These are phyloP conservation scores for Tetrahymena borealis DNA, from an alignment of 73 alveolate species.

Conservation along the genomic window DNA sequence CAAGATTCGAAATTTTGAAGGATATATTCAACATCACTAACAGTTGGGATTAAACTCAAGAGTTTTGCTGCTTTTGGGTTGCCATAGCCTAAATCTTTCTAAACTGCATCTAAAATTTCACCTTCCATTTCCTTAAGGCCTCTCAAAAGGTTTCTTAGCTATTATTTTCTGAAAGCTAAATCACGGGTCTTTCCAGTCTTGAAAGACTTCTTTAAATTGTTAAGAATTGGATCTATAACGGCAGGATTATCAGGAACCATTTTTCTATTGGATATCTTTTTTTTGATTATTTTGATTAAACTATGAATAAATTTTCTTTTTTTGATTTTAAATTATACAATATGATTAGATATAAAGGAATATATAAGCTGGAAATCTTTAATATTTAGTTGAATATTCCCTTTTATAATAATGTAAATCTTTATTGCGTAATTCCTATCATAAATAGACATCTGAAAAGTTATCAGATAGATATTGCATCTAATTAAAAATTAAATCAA, in stretches of 20 bases:
- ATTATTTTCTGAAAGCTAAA: constrained; percentile 47
- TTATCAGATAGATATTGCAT: not conserved
- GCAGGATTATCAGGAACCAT: constrained; percentile 37
- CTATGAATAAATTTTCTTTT: not conserved
- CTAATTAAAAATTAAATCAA: not conserved
- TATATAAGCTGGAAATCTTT: too few relatives aligned
- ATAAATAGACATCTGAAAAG: too few relatives aligned
- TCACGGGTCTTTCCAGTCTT: constrained; percentile 45
- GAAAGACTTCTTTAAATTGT: constrained; percentile 45
- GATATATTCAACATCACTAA: constrained; percentile 36
- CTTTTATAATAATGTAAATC: not conserved
- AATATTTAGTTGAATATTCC: too few relatives aligned
- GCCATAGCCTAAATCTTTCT: constrained; percentile 52
- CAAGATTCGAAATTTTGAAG: constrained; percentile 38
- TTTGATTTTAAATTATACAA: not conserved
- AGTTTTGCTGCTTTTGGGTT: constrained; percentile 31
- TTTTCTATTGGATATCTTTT: not conserved
- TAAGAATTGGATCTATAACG: constrained; percentile 15
- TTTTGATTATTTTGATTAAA: not conserved
- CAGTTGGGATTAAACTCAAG: constrained; percentile 13
- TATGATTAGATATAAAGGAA: not conserved
- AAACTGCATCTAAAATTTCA: constrained; percentile 49
- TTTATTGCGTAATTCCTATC: not conserved
- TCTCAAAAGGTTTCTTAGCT: constrained; percentile 41
- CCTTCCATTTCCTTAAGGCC: constrained; percentile 54